These are phyloP conservation scores for Xylaria scruposa DNA, from an alignment of 495 filamentous ascomycete species.

Conservation along the genomic window DNA sequence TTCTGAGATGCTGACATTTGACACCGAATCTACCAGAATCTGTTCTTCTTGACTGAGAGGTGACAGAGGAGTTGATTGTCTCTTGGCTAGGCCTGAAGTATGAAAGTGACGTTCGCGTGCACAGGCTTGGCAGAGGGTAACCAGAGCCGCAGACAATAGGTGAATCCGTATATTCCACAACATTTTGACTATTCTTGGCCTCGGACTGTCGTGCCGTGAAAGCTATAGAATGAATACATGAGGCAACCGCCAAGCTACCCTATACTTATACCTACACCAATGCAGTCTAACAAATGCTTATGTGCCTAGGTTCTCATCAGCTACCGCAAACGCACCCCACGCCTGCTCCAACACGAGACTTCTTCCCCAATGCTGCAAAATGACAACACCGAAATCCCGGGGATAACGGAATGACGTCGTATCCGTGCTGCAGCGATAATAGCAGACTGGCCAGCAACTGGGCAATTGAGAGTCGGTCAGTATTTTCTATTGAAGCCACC, in stretches of 20 bases:
- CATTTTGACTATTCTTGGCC: not conserved
- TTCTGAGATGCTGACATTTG: slow-evolving; percentile 39
- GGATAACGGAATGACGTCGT: slow-evolving; percentile 15
- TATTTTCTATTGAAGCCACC: slow-evolving; percentile 12
- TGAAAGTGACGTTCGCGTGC: slow-evolving; percentile 29
- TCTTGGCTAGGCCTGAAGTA: slow-evolving; percentile 16
- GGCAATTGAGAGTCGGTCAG: not conserved
- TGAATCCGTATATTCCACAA: slow-evolving; percentile 19
- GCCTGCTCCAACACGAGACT: slow-evolving; percentile 3
- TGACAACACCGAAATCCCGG: slow-evolving; percentile 14
- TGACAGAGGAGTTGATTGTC: slow-evolving; percentile 34
- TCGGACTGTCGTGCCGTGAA: not conserved
- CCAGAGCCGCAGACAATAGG: slow-evolving; percentile 14
- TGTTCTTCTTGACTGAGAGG: slow-evolving; percentile 36
- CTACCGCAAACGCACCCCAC: slow-evolving; percentile 1
- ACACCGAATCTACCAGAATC: slow-evolving; percentile 36
- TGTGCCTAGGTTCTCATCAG: not conserved
- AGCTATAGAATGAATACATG: not conserved
- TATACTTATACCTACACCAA: slow-evolving; percentile 16
- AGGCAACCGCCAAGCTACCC: not conserved
- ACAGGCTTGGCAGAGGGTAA: slow-evolving; percentile 28
- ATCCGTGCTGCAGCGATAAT: not conserved
- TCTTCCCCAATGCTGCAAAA: not conserved
- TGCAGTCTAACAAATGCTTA: not conserved
- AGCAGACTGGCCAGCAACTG: not conserved